phyloP scores from a whole-genome alignment of 768 basidiomycete genomes.

The Tulasnella sp. region DNA sequence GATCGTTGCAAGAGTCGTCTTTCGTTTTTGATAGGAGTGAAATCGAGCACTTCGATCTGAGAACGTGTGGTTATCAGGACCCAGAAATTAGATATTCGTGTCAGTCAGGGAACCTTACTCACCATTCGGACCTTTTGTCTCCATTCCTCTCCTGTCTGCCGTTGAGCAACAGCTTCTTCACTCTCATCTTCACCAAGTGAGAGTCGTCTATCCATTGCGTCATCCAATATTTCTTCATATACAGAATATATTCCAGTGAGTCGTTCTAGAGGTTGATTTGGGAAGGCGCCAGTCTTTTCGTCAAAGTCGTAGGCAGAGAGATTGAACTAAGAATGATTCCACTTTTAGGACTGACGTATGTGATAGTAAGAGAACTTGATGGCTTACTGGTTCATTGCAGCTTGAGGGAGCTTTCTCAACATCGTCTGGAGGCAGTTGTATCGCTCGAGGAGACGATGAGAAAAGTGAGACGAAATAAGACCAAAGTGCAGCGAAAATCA shows the following conservation, averaged over 20 bases:
- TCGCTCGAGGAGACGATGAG: too few relatives aligned
- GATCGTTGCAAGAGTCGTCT: constrained; percentile 10
- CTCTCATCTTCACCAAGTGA: constrained; percentile 15
- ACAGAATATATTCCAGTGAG: constrained; percentile 5
- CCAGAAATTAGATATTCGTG: not conserved
- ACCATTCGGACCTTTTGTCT: constrained; percentile 12
- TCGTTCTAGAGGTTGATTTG: not conserved
- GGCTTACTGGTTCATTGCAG: too few relatives aligned
- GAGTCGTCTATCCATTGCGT: constrained; percentile 15
- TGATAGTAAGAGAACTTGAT: too few relatives aligned
- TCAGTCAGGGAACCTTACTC: constrained; percentile 2
- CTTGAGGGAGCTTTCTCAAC: too few relatives aligned
- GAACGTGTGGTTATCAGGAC: not conserved
- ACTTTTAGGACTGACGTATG: too few relatives aligned
- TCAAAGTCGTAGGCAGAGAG: constrained; percentile 4
- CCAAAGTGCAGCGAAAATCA: too few relatives aligned
- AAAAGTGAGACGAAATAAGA: too few relatives aligned
- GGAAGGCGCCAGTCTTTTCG: constrained; percentile 15
- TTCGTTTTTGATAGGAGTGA: constrained; percentile 11
- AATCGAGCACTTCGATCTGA: constrained; percentile 13
- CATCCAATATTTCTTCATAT: constrained; percentile 12
- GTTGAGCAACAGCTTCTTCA: constrained; percentile 16
- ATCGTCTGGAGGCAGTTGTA: too few relatives aligned
- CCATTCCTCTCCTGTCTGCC: constrained; percentile 12
- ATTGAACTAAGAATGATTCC: not conserved